These are phyloP conservation scores for Trypanosoma congolense DNA, from an alignment of 208 protist species.

Conservation along the genomic window DNA sequence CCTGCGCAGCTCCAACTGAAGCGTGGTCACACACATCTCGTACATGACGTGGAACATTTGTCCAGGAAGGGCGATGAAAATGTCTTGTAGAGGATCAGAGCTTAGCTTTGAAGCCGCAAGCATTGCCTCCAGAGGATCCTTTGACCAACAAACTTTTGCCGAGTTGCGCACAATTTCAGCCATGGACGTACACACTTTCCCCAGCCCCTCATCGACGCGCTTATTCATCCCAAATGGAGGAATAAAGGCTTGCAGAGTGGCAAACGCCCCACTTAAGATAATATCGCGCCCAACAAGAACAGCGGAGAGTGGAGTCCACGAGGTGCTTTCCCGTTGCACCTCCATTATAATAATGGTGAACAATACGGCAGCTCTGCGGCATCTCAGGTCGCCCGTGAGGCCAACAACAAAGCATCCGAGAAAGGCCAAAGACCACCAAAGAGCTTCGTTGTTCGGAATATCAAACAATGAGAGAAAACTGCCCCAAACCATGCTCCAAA, in stretches of 20 bases:
- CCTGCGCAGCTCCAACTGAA: conserved; percentile 46
- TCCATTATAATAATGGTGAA: conserved; percentile 55
- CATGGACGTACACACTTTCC: conserved; percentile 25
- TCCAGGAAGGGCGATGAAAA: conserved; percentile 16
- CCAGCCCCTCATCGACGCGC: conserved; percentile 32
- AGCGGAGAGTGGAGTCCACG: conserved; percentile 25
- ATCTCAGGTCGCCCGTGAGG: conserved; percentile 46
- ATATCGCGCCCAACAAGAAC: conserved; percentile 39
- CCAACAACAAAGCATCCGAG: conserved; percentile 25
- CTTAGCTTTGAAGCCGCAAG: conserved; percentile 25
- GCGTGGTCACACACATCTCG: conserved; percentile 53
- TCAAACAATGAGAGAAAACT: conserved; percentile 41
- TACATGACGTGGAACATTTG: conserved; percentile 47
- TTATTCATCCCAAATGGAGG: conserved; percentile 29
- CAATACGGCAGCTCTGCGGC: conserved; percentile 52
- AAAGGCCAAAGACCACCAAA: conserved; percentile 68
- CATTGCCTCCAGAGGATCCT: conserved; percentile 40
- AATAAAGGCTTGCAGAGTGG: conserved; percentile 37
- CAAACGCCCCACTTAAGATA: conserved; percentile 30
- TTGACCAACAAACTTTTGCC: conserved; percentile 40
- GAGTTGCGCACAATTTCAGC: conserved; percentile 24
- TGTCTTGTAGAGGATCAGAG: conserved; percentile 36
- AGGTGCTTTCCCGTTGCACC: conserved; percentile 37
- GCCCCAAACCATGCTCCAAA: conserved; percentile 35
- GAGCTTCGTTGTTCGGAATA: conserved; percentile 22